phyloP scores from a whole-genome alignment of 176 grass and related monocot genomes.

The Aegilops umbellulata region DNA sequence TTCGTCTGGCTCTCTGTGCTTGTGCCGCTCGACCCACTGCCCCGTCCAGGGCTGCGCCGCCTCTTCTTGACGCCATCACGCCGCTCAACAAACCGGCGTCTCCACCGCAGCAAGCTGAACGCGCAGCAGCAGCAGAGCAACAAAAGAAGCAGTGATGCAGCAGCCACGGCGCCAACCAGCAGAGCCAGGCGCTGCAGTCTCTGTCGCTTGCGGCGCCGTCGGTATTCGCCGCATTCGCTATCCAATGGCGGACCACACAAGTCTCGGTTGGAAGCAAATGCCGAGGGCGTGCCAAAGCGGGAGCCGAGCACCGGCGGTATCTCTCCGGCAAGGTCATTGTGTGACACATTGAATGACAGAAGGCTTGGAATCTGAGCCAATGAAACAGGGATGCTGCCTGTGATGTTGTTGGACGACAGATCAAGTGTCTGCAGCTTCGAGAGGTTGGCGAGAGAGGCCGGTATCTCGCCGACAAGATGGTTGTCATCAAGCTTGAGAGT shows the following conservation, averaged over 20 bases:
- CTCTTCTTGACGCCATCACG: constrained; percentile 80
- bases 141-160: constrained; percentile 42
- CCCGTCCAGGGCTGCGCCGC: constrained; percentile 74
- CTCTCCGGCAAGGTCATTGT: constrained; percentile 79
- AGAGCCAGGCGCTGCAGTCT: constrained; percentile 51
- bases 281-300: constrained; percentile 56
- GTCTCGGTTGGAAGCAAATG: constrained; percentile 62
- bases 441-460: constrained; percentile 66
- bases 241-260: constrained; percentile 79
- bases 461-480: constrained; percentile 67
- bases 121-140: constrained; percentile 74
- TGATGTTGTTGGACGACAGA: constrained; percentile 76
- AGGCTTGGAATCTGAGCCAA: constrained; percentile 77
- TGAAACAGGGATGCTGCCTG: constrained; percentile 59
- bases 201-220: constrained; percentile 35
- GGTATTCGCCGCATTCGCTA: constrained; percentile 42
- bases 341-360: constrained; percentile 70
- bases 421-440: constrained; percentile 79
- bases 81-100: constrained; percentile 62
- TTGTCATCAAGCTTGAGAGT: constrained; percentile 71
- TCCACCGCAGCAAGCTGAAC: constrained; percentile 71
- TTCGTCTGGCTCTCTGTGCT: constrained; percentile 72
- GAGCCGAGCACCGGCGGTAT: constrained; percentile 72
- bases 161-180: constrained; percentile 56
- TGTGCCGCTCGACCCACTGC: constrained; percentile 83